Evolutionary conservation across 345 rosid species (phyloP).

Genomic region (Eucalyptus decipiens): DNA sequence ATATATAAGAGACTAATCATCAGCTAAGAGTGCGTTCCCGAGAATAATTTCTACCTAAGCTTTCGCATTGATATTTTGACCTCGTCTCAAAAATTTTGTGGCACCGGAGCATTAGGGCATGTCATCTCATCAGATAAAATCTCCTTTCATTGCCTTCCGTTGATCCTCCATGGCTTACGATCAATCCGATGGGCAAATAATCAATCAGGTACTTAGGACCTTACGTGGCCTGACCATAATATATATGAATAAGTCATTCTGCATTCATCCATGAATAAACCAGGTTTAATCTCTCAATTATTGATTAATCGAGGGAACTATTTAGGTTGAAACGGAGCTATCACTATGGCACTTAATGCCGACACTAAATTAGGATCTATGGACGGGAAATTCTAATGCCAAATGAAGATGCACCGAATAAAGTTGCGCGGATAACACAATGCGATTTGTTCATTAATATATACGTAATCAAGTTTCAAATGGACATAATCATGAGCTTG

Average conservation of each 20-base stretch:
- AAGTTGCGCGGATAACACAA: too few relatives aligned
- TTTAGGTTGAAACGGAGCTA: not conserved
- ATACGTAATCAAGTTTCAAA: not conserved
- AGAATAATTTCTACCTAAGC: not conserved
- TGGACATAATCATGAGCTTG: not conserved
- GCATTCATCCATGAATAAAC: not conserved
- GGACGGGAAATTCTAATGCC: not conserved
- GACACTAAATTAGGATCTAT: not conserved
- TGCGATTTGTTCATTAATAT: not conserved
- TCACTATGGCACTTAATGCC: not conserved
- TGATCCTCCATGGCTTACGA: not conserved
- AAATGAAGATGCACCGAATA: not conserved
- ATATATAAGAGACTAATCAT: not conserved
- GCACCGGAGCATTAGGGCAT: not conserved
- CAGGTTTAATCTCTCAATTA: not conserved
- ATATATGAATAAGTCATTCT: not conserved
- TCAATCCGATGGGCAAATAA: not conserved
- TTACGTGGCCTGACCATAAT: not conserved
- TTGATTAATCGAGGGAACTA: not conserved
- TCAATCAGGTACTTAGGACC: not conserved
- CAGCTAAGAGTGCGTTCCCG: rapidly evolving
- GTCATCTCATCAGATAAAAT: not conserved
- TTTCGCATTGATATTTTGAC: not conserved
- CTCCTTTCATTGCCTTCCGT: not conserved
- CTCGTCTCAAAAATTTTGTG: not conserved